Evolutionary conservation across 768 basidiomycete genomes (phyloP), one percentile per base, ranked within the genome.

Genomic region (Pulveroboletus sp.): DNA sequence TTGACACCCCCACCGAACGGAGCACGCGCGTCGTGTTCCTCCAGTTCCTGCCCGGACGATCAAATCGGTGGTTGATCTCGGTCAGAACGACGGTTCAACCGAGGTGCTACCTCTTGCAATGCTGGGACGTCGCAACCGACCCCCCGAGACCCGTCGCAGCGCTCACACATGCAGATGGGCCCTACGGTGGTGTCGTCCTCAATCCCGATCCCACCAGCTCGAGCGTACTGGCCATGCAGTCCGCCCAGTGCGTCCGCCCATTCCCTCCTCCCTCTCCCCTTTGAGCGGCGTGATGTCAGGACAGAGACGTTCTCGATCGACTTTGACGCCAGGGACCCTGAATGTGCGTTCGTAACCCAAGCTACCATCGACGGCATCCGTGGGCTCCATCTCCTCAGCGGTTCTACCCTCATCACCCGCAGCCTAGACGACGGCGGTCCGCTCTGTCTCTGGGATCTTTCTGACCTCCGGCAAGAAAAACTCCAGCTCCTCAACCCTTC

Each of bases 41-140:
- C 15, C 64, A 75, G 38, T 78, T 83, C 55, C 53, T 83, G 0
- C 76, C 77, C 0, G 71, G 66, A 0, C 55, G 67, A n/a, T 68
- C 64, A 4, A 66, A 65, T 31, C 69, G 71, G 6, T 78, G 74
- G 65, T 59, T 85, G 7, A 57, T 85, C 21, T 79, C 79, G 0
- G 61, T 81, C 28, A 69, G 68, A 0, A 67, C 55, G 56, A 57
- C 51, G 1, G 49, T 48, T 0, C 62, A 48, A 1, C 58, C 61
- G 0, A 61, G 66, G 15, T 41, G 53, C 11, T 74, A 71, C 27
- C 64, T 64, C 21, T 48, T 85, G 26, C 78, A 80, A 35, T 81
- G 81, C 56, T 85, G 84, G 84, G 79, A 85, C 54, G 39, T 82
- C 8, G 42, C 60, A 0, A 9, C 48, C 10, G 46, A 57, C 3